phyloP scores from a whole-genome alignment of 352 stramenopile genomes.

The Globisporangium spinosum region DNA sequence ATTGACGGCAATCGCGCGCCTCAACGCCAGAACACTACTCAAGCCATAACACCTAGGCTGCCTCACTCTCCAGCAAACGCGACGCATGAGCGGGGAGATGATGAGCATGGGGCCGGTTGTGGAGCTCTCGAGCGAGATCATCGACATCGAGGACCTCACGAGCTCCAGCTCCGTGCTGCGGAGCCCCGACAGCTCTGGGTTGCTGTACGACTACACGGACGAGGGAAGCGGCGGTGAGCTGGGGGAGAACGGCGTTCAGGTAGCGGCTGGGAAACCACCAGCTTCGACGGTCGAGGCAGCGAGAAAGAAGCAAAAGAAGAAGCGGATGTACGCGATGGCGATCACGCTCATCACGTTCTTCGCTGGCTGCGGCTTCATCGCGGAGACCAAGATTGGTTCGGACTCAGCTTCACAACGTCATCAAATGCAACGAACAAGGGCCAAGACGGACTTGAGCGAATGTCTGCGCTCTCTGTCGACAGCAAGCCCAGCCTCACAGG shows the following conservation, averaged over 20 bases:
- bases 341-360: slow-evolving; percentile 8
- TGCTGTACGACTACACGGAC: slow-evolving; percentile 10
- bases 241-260: background rate
- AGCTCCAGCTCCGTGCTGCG: slow-evolving; percentile 12
- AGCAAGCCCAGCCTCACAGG: background rate
- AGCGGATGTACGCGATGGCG: slow-evolving; percentile 7
- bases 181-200: slow-evolving; percentile 13
- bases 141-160: slow-evolving; percentile 16
- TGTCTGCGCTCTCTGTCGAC: background rate
- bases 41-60: background rate
- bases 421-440: background rate
- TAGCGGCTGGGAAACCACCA: background rate
- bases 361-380: slow-evolving; percentile 13
- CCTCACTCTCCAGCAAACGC: background rate
- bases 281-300: background rate
- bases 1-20: background rate
- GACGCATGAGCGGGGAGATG: background rate
- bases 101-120: slow-evolving; percentile 14
- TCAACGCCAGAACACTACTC: background rate
- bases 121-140: slow-evolving; percentile 16
- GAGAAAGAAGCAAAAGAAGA: background rate
- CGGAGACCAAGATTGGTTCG: background rate
- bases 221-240: slow-evolving; percentile 1
- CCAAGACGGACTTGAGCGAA: background rate
- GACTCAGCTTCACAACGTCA: background rate